These are phyloP conservation scores for Camelina hispida DNA, from an alignment of 345 rosid genomes.

Conservation along the genomic window DNA sequence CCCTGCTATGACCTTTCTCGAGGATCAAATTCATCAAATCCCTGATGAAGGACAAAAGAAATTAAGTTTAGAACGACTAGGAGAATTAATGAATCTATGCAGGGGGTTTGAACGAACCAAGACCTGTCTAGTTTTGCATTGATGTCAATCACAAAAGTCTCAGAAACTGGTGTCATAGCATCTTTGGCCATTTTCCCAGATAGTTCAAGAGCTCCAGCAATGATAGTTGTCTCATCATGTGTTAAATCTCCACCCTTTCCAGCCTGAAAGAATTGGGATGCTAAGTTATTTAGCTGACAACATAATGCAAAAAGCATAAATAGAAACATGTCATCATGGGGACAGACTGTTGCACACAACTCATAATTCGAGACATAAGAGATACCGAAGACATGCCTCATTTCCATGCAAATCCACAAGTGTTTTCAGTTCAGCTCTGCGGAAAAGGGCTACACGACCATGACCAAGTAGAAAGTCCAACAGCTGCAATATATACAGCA, in stretches of 20 bases:
- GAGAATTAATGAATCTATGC: not conserved
- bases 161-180: slow-evolving; percentile 85
- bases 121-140: slow-evolving; percentile 80
- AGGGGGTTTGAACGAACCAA: slow-evolving; percentile 11
- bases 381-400: slow-evolving; percentile 59
- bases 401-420: slow-evolving; percentile 91
- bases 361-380: not conserved
- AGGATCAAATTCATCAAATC: slow-evolving; percentile 68
- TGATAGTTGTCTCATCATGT: slow-evolving; percentile 93
- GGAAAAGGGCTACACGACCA: slow-evolving; percentile 82
- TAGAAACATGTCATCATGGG: not conserved
- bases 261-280: slow-evolving; percentile 55
- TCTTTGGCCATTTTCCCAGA: slow-evolving; percentile 69
- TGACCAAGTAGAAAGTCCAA: slow-evolving; percentile 80
- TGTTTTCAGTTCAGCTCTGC: slow-evolving; percentile 93
- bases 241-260: slow-evolving; percentile 98
- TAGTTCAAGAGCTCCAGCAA: slow-evolving; percentile 95
- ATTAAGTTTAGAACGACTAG: slow-evolving; percentile 11
- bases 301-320: not conserved
- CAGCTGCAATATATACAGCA: slow-evolving; percentile 50
- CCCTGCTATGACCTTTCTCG: slow-evolving; percentile 94
- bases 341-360: not conserved
- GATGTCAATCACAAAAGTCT: slow-evolving; percentile 76
- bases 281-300: slow-evolving; percentile 5
- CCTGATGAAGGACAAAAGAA: slow-evolving; percentile 49